Evolutionary conservation across 352 stramenopile genomes (phyloP).

Genomic region (Globisporangium perplexum): DNA sequence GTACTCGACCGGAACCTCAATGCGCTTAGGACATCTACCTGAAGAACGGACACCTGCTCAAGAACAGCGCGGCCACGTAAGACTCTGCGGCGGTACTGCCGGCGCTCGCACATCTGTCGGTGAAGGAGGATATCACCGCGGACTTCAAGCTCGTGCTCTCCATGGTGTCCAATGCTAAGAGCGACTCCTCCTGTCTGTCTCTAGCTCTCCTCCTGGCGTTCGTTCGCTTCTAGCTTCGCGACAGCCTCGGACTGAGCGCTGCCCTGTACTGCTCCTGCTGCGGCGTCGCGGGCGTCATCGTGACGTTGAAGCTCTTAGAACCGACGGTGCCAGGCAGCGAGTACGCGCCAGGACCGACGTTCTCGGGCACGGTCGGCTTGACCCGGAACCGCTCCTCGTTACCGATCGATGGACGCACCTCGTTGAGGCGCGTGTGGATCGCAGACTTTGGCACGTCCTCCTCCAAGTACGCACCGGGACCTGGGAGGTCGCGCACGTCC

Average conservation of each 20-base stretch:
- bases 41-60: too few species aligned
- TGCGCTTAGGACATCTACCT: too few species aligned
- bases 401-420: slow-evolving; percentile 35
- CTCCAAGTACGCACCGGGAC: slow-evolving; percentile 39
- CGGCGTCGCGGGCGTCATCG: slow-evolving; percentile 22
- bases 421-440: slow-evolving; percentile 27
- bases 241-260: neutral
- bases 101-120: slow-evolving; percentile 34
- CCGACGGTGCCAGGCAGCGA: slow-evolving; percentile 47
- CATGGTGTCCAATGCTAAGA: too few species aligned
- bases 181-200: too few species aligned
- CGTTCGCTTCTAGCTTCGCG: too few species aligned
- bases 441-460: slow-evolving; percentile 1
- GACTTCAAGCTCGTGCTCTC: slow-evolving; percentile 69
- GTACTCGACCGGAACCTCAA: too few species aligned
- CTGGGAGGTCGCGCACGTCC: slow-evolving; percentile 33
- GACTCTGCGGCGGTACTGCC: too few species aligned
- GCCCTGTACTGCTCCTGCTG: neutral
- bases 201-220: too few species aligned
- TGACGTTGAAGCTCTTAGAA: slow-evolving; percentile 67
- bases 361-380: slow-evolving; percentile 36
- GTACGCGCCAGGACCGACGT: slow-evolving; percentile 48
- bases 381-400: slow-evolving; percentile 47
- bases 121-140: slow-evolving; percentile 56
- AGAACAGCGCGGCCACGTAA: too few species aligned